Conservation (phyloP, 2,329 filamentous ascomycete genomes). For the Pseudogymnoascus sp. region DNA sequence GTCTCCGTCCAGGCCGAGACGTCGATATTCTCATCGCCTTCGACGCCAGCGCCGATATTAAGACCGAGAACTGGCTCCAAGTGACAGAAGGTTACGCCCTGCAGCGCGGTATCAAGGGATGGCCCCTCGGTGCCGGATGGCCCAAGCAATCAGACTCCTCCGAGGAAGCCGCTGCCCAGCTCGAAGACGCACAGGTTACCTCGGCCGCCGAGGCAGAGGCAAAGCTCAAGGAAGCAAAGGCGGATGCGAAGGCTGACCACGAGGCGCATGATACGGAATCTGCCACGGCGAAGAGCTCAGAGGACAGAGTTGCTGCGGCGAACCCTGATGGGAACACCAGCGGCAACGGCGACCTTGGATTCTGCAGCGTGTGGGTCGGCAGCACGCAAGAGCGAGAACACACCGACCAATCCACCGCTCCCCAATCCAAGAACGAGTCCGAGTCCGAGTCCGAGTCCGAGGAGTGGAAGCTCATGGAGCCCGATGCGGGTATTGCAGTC, state of each 20-base stretch:
- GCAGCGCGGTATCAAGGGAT: constrained; percentile 84
- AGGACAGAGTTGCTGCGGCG: constrained; percentile 12
- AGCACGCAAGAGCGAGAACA: constrained; percentile 60
- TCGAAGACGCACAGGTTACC: constrained; percentile 58
- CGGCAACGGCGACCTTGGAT: constrained; percentile 59
- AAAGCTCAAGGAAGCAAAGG: constrained; percentile 54
- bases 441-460: constrained; percentile 48
- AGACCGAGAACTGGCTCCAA: constrained; percentile 91
- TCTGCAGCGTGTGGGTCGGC: constrained; percentile 94
- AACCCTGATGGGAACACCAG: constrained; percentile 28
- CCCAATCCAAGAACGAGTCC: constrained; percentile 32
- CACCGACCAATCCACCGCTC: constrained; percentile 29
- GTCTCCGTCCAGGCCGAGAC: constrained; percentile 77
- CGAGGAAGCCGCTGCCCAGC: constrained; percentile 51
- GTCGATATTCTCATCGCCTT: constrained; percentile 90
- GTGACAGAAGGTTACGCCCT: constrained; percentile 88
- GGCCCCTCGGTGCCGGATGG: constrained; percentile 95
- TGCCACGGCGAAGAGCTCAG: constrained; percentile 18
- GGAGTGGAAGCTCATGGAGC: constrained; percentile 61
- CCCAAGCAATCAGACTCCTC: constrained; percentile 54
- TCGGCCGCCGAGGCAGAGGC: constrained; percentile 47
- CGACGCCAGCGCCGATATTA: constrained; percentile 79
- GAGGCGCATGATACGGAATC: constrained; percentile 27
- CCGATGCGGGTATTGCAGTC: constrained; percentile 77
- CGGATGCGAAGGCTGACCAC: constrained; percentile 29